Base-by-base conservation (phyloP, 2,329 filamentous ascomycete genomes). In the Bimuria novae-zelandiae region DNA sequence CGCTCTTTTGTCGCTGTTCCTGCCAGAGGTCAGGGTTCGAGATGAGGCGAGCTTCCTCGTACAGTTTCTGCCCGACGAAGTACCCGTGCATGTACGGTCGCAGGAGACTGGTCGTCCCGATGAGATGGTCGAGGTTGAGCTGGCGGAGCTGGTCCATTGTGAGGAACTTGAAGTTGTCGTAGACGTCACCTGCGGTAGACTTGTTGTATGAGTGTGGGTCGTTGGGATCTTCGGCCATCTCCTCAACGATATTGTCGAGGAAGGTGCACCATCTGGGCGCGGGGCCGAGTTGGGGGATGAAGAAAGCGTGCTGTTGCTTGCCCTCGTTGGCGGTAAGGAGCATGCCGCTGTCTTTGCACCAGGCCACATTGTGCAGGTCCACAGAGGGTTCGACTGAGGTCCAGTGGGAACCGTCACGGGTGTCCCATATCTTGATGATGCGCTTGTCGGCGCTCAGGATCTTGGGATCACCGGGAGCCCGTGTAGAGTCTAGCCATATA, bases 91-190 rank as follows among this genome's bases (percentile, higher is more conserved):
- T 99, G 71, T 99, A 99, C 37, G 94, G 94, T 39, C 93, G 84
- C 35, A 99, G 79, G 17, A 97, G 79, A 68, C 90, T 94, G 23
- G 92, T 96, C 64, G 91, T 92, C 60, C 93, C 93, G 52, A 99
- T 83, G 42, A 99, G 81, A 71, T 97, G 93, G 48, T 90, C 88
- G 68, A 99, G 76, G 71, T 90, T 95, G 61, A 99, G 83, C 30
- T 88, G 85, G 64, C 89, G 89, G 48, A 99, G 81, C 73, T 99
- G 92, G 37, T 90, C 86, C 56, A 91, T 75, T 1, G 93, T 96
- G 69, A 99, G 80, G 84, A 99, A 99, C 77, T 97, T 99, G 84
- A 93, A 97, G 76, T 99, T 97, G 76, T 99, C 94, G 79, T 99
- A 99, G 8, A 94, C 90, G 64, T 94, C 88, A 25, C 88, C 88